Evolutionary conservation across 768 basidiomycete species (phyloP), one percentile per base, ranked within the genome.

Genomic region (Hericium rajendrae): DNA sequence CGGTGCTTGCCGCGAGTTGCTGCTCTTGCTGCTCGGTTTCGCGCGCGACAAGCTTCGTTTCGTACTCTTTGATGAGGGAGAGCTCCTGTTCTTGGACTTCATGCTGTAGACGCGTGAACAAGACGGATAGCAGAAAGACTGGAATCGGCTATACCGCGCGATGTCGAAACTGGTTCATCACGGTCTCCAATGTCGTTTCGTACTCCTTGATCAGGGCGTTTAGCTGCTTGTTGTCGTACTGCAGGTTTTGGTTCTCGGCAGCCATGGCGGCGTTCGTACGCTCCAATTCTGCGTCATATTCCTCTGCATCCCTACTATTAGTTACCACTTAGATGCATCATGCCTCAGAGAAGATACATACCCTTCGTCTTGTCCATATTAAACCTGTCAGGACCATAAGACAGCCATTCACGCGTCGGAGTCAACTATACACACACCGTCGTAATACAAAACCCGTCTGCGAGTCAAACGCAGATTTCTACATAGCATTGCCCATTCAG

Each of bases 171-270:
- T 79, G 78, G 57, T 85, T 82, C 97, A 99, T 99, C 48, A 98
- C 83, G 6, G 80, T 89, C 71, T 99, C 97, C 37, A 99, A 74
- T 0, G 95, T 97, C 67, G 91, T 88, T 69, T 99, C 97, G 66
- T 97, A 98, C 69, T 99, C 97, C 65, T 94, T 94, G 65, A 98
- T 86, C 54, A 99, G 75, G 5, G 79, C 74, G 62, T 86, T 90
- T 37, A 99, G 78, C 64, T 98, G 95, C 68, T 97, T 95, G 76
- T 98, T 99, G 73, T 98, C 97, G 64, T 95, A 82, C 65, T 90
- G 82, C 46, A 99, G 74, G 6, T 74, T 72, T 63, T 88, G 86
- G 68, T 98, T 99, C 69, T 99, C 94, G 22, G 79, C 72, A 4
- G 79, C 73, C 65, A 98, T 85, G 51, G 82, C 77, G 4, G 77